phyloP scores from a whole-genome alignment of 306 rosid genomes.

The Inga laurina region DNA sequence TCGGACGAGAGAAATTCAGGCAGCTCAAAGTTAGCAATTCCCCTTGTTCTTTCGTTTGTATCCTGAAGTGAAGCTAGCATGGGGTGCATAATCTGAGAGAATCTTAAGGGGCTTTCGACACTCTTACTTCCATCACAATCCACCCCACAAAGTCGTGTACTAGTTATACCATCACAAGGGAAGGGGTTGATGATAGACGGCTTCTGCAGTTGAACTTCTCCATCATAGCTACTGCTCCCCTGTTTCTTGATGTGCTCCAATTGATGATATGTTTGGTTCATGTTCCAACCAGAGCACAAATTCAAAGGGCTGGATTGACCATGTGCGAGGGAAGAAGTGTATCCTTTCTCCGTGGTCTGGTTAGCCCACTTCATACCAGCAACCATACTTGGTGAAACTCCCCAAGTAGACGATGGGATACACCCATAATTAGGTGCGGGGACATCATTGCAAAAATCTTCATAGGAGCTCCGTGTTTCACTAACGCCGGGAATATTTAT shows the following conservation, averaged over 20 bases:
- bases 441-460: conserved; percentile 21
- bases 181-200: conserved; percentile 25
- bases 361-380: conserved; percentile 17
- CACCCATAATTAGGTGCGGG: conserved; percentile 10
- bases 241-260: conserved; percentile 34
- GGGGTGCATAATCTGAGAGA: conserved; percentile 34
- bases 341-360: conserved; percentile 21
- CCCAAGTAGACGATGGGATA: conserved; percentile 22
- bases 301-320: conserved; percentile 29
- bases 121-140: conserved; percentile 28
- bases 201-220: conserved; percentile 29
- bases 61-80: conserved; percentile 30
- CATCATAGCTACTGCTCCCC: conserved; percentile 19
- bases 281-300: conserved; percentile 30
- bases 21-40: conserved; percentile 6
- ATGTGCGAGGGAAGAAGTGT: conserved; percentile 22
- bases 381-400: conserved; percentile 24
- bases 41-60: conserved; percentile 25
- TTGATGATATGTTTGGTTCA: conserved; percentile 27
- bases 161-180: conserved; percentile 25
- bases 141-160: conserved; percentile 31
- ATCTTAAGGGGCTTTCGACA: conserved; percentile 24
- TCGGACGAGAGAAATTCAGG: conserved; percentile 25
- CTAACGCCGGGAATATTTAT: conserved; percentile 30
- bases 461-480: conserved; percentile 26